Evolutionary conservation across 225 moss, liverwort and hornwort genomes (phyloP), one percentile per base, ranked within the genome.

Genomic region (Takakia lepidozioides): DNA sequence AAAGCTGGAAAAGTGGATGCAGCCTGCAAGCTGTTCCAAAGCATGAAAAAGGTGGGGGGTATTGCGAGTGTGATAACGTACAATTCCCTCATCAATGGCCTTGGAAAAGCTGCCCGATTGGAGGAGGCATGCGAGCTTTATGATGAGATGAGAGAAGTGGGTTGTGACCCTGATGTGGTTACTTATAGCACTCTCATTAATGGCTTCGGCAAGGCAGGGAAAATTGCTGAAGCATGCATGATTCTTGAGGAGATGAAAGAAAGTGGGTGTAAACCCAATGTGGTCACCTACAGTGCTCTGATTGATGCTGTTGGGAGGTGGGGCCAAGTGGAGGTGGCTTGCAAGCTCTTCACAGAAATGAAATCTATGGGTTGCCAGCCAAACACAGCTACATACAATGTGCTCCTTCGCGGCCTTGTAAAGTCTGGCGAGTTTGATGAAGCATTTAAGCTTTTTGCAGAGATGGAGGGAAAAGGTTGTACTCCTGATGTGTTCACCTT

Each of bases 171-270:
- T 16, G 71, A 88, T 56, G 56, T 82, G 25, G 68, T 75, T 4
- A 84, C 81, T 8, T 88, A 76, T 38, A 82, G 81, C 54, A 66
- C 67, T 50, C 45, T 88, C 4, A 73, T 88, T 49, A 67, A 79
- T 19, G 55, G 70, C 15, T 57, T 78, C 3, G 82, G 78, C 32
- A 73, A 62, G 47, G 65, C 65, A n/a, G 85, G 82, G 23, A 47
- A 70, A 35, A 54, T 68, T 55, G 49, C 75, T 6, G 59, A 62
- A 25, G 71, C 74, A 38, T 70, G 66, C 2, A 66, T 47, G 17
- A 61, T 79, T 4, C 38, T 82, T 35, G 11, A 54, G 26, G 75
- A 81, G 32, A 88, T 88, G 88, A 61, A 72, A 47, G 40, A 43
- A 39, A 72, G 61, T 14, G 68, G 68, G 2, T 73, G 63, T 44